These are phyloP conservation scores for Lactarius akahatsu DNA, from an alignment of 768 basidiomycete species.

Conservation along the genomic window DNA sequence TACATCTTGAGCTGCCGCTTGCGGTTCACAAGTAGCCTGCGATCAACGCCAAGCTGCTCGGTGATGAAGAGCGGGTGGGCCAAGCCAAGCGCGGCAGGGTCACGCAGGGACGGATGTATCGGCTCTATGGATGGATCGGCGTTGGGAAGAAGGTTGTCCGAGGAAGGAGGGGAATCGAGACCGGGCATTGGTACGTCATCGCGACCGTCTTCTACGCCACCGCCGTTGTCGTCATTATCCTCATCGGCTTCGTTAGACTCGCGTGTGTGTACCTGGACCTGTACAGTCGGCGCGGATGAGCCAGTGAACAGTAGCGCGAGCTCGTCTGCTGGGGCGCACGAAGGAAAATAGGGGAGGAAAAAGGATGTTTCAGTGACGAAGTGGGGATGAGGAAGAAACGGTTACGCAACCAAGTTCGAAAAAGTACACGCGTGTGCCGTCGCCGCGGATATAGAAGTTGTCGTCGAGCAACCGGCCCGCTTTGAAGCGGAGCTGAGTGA, in stretches of 20 bases:
- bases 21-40: constrained; percentile 87
- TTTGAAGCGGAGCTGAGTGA: constrained; percentile 94
- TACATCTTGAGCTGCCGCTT: constrained; percentile 98
- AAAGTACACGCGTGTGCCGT: constrained; percentile 97
- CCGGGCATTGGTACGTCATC: background rate
- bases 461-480: constrained; percentile 82
- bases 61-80: constrained; percentile 69
- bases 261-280: constrained; percentile 34
- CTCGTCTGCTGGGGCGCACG: constrained; percentile 53
- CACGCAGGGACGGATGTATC: constrained; percentile 33
- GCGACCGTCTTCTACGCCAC: background rate
- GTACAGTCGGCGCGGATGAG: constrained; percentile 38
- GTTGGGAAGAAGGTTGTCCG: background rate
- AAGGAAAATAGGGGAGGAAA: background rate
- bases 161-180: background rate
- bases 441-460: constrained; percentile 94
- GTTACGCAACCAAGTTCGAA: constrained; percentile 70
- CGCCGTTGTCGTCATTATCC: constrained; percentile 38
- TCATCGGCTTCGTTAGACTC: constrained; percentile 35
- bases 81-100: constrained; percentile 33
- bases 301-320: constrained; percentile 80
- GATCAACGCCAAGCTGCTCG: constrained; percentile 86
- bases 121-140: constrained; percentile 2
- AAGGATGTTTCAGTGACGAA: background rate
- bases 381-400: background rate